phyloP scores from a whole-genome alignment of 1,284 basidiomycete species.

The Trichosporon coremiiforme region DNA sequence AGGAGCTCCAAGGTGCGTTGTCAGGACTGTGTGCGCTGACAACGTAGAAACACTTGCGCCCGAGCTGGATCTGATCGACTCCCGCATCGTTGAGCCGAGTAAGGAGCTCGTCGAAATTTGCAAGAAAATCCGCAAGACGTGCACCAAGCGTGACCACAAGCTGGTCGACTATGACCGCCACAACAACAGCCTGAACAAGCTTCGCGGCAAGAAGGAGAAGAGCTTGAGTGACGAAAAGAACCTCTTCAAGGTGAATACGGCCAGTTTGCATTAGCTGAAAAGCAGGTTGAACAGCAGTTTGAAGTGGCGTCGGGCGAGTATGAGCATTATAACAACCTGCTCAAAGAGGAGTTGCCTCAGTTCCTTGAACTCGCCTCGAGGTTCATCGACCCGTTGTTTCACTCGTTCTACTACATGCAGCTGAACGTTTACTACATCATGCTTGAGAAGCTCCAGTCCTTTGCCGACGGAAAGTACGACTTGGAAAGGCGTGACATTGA shows the following conservation, averaged over 20 bases:
- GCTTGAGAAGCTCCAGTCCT: slow-evolving; percentile 86
- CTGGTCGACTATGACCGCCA: slow-evolving; percentile 92
- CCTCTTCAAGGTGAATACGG: slow-evolving; percentile 74
- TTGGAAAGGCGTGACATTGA: slow-evolving; percentile 71
- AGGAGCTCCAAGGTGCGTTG: slow-evolving; percentile 68
- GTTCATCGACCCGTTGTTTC: slow-evolving; percentile 95
- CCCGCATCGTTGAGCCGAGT: slow-evolving; percentile 77
- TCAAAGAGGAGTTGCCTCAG: slow-evolving; percentile 89
- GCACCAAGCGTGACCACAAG: slow-evolving; percentile 97
- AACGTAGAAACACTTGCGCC: slow-evolving; percentile 68
- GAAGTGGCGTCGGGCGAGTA: slow-evolving; percentile 94
- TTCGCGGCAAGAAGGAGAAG: slow-evolving; percentile 97
- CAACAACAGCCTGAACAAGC: slow-evolving; percentile 93
- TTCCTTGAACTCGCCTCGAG: slow-evolving; percentile 85
- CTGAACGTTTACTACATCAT: slow-evolving; percentile 95
- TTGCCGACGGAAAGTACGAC: slow-evolving; percentile 83
- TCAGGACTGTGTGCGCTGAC: background rate
- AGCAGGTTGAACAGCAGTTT: slow-evolving; percentile 94
- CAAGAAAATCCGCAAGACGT: slow-evolving; percentile 89
- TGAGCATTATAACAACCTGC: slow-evolving; percentile 88
- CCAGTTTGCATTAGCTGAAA: background rate
- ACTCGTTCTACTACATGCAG: slow-evolving; percentile 99
- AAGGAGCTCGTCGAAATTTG: slow-evolving; percentile 86
- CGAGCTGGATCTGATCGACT: slow-evolving; percentile 93
- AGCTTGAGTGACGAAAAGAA: slow-evolving; percentile 91